phyloP scores from a whole-genome alignment of 768 basidiomycete species.

The Pulveroboletus sp. region DNA sequence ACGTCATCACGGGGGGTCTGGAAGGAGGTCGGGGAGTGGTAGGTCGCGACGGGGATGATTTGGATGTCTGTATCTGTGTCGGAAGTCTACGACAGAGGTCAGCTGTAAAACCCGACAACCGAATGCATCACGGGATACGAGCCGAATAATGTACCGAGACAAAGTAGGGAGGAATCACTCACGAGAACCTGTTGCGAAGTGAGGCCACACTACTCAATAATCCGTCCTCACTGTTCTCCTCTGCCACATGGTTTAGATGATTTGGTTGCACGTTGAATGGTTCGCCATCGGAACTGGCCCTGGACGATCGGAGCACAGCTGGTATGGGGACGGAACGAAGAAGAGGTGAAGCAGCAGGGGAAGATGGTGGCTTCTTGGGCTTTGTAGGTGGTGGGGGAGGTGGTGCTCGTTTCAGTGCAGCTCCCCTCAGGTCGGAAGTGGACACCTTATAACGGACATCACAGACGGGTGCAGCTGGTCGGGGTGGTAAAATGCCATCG shows the following conservation, averaged over 20 bases:
- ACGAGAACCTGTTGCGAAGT: slow-evolving; percentile 45
- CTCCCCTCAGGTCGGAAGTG: slow-evolving; percentile 47
- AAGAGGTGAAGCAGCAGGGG: slow-evolving; percentile 45
- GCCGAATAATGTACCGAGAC: background rate
- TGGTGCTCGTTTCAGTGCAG: slow-evolving; percentile 44
- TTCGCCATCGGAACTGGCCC: slow-evolving; percentile 18
- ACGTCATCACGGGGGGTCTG: slow-evolving; percentile 14
- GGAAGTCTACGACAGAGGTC: slow-evolving; percentile 10
- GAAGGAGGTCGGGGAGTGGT: slow-evolving; percentile 13
- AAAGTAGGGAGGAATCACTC: slow-evolving; percentile 26
- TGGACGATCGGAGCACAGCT: slow-evolving; percentile 18
- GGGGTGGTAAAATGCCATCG: slow-evolving; percentile 15
- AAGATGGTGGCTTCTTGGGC: slow-evolving; percentile 32
- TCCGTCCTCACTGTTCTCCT: slow-evolving; percentile 16
- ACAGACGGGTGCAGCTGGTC: slow-evolving; percentile 23
- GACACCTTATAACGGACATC: slow-evolving; percentile 46
- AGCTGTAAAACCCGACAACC: background rate
- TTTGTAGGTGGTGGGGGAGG: slow-evolving; percentile 52
- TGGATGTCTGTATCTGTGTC: slow-evolving; percentile 1
- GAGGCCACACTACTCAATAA: slow-evolving; percentile 33
- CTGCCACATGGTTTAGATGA: background rate
- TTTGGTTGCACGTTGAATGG: background rate
- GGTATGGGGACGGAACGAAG: slow-evolving; percentile 48
- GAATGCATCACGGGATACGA: background rate
- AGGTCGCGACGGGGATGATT: slow-evolving; percentile 15